These are phyloP conservation scores for Lentinus tigrinus DNA, from an alignment of 768 basidiomycete genomes.

Conservation along the genomic window DNA sequence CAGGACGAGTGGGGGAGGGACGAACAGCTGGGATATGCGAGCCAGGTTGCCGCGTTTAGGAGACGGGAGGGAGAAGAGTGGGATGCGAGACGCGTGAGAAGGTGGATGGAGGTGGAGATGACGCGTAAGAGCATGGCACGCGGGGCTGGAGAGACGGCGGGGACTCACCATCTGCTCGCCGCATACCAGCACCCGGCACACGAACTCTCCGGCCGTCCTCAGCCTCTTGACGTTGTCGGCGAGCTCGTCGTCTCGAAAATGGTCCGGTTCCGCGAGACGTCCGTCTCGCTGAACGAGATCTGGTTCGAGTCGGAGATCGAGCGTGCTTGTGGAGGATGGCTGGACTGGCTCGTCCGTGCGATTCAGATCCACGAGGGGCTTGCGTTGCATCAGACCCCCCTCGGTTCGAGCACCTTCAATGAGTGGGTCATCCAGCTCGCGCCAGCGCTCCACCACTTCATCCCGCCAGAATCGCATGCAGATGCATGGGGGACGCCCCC, in stretches of 20 bases:
- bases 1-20: conserved; percentile 75
- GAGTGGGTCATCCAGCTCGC: conserved; percentile 34
- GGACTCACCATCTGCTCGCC: conserved; percentile 46
- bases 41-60: conserved; percentile 63
- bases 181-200: conserved; percentile 54
- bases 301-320: conserved; percentile 49
- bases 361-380: conserved; percentile 37
- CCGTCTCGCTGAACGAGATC: conserved; percentile 43
- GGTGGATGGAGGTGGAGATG: conserved; percentile 27
- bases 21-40: conserved; percentile 60
- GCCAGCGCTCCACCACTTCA: conserved; percentile 20
- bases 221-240: conserved; percentile 46
- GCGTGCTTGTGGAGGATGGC: conserved; percentile 56
- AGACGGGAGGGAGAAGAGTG: conserved; percentile 39
- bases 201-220: conserved; percentile 42
- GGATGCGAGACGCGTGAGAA: conserved; percentile 25
- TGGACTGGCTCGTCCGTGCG: conserved; percentile 52
- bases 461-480: conserved; percentile 1
- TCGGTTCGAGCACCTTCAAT: conserved; percentile 14
- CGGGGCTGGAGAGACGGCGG: conserved; percentile 6
- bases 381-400: conserved; percentile 6
- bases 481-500: conserved; percentile 4
- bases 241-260: conserved; percentile 50
- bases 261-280: conserved; percentile 49
- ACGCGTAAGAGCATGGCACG: background rate